Evolutionary conservation across 768 basidiomycete species (phyloP), one percentile per base, ranked within the genome.

Genomic region (Lyophyllum shimeji): DNA sequence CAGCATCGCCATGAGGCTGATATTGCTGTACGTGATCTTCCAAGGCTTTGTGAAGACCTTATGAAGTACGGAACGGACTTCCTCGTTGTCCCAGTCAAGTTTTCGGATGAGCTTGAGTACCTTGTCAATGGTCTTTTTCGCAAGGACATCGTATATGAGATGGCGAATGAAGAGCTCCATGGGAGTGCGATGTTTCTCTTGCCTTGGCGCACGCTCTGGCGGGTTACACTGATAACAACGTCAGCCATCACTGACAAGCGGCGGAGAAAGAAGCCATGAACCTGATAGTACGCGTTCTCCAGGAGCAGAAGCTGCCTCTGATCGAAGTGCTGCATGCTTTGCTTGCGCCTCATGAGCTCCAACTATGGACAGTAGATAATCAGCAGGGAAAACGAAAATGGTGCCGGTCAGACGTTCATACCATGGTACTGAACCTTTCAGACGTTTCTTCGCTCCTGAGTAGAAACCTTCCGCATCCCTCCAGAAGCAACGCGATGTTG

Each of bases 201-300:
- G 82, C 21, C 86, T 82, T 0, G 93, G 93, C 0, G 87, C 82
- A 50, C 97, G 86, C 60, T 98, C 95, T 0, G 97, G 97, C 4
- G 97, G 97, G 65, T 98, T 98, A 71, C 95, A 98, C 92, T 98
- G 59, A 27, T 31, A 18, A 37, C 7, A 15, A 34, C 37, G 31
- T 63, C 23, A 53, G 37, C 31, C 23, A 20, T 48, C 9, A 9
- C 27, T 7, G 23, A 45, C 17, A 23, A 43, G 17, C 31, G 43
- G 25, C 25, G 12, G 15, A 24, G 39, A 15, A 45, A 8, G 6
- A 5, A 46, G 20, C 8, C 9, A 59, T 70, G 46, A 46, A 93
- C 94, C 82, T 95, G 95, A 69, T 98, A 98, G 69, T 97, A 99
- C 0, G 97, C 97, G 69, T 99, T 99, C 71, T 98, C 97, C 27